A percentile compares a stretch with the other conserved stretches of the same genome.
These are phyloP conservation scores for Melampsora occidentalis DNA, from an alignment of 1,284 basidiomycete genomes.

Conservation along the genomic window DNA sequence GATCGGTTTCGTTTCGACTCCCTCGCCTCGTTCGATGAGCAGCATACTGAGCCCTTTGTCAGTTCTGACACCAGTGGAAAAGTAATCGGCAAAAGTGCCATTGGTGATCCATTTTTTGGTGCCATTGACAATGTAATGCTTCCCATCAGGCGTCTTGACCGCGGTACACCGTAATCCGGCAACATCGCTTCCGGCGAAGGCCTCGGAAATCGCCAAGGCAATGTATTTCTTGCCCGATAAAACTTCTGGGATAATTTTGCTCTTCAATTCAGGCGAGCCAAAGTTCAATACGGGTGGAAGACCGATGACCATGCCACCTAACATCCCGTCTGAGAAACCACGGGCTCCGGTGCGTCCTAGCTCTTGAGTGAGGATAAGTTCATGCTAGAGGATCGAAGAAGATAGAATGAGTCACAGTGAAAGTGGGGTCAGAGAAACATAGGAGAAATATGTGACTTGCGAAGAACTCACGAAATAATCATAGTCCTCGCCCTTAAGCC, in stretches of 20 bases:
- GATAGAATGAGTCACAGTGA: background rate
- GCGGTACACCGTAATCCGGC: constrained; percentile 73
- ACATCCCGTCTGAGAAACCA: constrained; percentile 74
- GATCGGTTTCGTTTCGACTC: constrained; percentile 78
- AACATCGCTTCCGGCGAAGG: constrained; percentile 88
- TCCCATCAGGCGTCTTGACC: constrained; percentile 73
- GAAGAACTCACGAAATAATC: constrained; percentile 62
- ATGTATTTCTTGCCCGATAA: constrained; percentile 77
- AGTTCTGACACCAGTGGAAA: constrained; percentile 53
- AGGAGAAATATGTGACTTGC: background rate
- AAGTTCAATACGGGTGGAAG: constrained; percentile 75
- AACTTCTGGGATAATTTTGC: constrained; percentile 74
- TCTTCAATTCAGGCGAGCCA: constrained; percentile 71
- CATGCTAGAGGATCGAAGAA: constrained; percentile 46
- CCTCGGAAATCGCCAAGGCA: constrained; percentile 79
- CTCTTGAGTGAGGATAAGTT: constrained; percentile 85
- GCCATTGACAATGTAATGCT: constrained; percentile 77
- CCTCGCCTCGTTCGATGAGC: constrained; percentile 63
- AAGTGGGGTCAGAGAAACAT: background rate
- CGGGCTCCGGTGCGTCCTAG: constrained; percentile 72
- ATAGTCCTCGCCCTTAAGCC: constrained; percentile 79
- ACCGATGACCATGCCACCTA: constrained; percentile 71
- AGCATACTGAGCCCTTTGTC: constrained; percentile 81
- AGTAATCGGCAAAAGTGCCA: constrained; percentile 55
- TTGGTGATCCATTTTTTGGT: constrained; percentile 95